phyloP scores from a whole-genome alignment of 75 land plant species.

The Azolla pinnata region DNA sequence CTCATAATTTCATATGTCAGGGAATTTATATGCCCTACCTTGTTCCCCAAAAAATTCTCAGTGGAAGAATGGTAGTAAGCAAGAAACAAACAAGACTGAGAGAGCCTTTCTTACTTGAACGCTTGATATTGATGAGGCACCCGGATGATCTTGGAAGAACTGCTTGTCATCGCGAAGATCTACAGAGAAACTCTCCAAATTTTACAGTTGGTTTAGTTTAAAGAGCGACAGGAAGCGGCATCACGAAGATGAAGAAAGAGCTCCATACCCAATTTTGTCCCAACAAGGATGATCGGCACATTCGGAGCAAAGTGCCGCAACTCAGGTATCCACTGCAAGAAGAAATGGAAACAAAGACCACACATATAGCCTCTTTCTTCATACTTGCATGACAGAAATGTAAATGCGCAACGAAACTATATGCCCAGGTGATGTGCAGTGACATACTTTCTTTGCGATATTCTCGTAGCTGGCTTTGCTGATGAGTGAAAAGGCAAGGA shows the following conservation, averaged over 20 bases:
- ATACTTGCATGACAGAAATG: too few species aligned
- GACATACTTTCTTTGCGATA: constrained; percentile 56
- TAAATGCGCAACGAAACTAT: too few species aligned
- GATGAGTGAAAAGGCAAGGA: constrained; percentile 70
- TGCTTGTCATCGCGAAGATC: constrained; percentile 85
- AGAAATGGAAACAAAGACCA: too few species aligned
- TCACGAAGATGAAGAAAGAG: not conserved
- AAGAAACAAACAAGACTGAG: not conserved
- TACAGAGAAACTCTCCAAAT: too few species aligned
- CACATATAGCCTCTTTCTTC: too few species aligned
- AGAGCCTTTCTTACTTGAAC: constrained; percentile 60
- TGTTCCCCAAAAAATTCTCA: not conserved
- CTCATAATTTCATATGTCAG: too few species aligned
- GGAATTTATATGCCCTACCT: too few species aligned
- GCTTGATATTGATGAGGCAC: constrained; percentile 51
- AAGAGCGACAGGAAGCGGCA: not conserved
- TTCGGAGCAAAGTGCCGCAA: constrained; percentile 58
- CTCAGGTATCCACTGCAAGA: constrained; percentile 78
- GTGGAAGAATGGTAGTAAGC: not conserved
- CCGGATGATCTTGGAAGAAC: constrained; percentile 62
- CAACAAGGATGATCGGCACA: constrained; percentile 66
- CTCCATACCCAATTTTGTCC: constrained; percentile 54
- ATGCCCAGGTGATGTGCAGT: too few species aligned
- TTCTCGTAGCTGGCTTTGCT: constrained; percentile 86
- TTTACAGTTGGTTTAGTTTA: too few species aligned